Conservation (phyloP, 2,329 filamentous ascomycete species). For the Fusarium pseudonygamai region DNA sequence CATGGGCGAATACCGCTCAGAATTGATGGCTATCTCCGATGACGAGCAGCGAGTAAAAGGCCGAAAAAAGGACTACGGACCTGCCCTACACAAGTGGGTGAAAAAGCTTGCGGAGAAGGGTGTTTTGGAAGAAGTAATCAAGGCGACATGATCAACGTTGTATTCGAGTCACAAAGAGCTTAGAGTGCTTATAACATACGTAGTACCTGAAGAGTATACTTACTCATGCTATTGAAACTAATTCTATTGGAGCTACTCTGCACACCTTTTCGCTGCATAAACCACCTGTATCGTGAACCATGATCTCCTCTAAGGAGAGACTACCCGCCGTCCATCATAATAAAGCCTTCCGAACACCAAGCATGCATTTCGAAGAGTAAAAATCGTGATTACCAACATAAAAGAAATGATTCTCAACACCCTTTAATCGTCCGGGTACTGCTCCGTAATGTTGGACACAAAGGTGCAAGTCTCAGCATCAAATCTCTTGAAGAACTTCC, state of each 20-base stretch:
- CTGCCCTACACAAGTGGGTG: slow-evolving; percentile 75
- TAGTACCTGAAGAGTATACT: background rate
- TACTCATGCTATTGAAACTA: slow-evolving; percentile 4
- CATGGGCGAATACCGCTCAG: slow-evolving; percentile 58
- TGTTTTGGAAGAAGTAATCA: slow-evolving; percentile 59
- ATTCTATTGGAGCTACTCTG: background rate
- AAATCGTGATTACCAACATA: background rate
- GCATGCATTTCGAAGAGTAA: slow-evolving; percentile 3
- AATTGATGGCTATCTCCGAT: slow-evolving; percentile 55
- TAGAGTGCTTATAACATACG: background rate
- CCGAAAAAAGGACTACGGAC: slow-evolving; percentile 73
- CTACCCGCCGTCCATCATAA: background rate
- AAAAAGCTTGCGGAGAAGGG: slow-evolving; percentile 74
- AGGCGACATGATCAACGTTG: slow-evolving; percentile 24
- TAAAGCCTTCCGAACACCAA: background rate
- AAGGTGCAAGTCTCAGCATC: slow-evolving; percentile 74
- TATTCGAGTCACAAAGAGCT: background rate
- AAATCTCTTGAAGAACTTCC: slow-evolving; percentile 89
- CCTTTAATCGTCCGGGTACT: slow-evolving; percentile 83
- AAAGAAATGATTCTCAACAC: background rate
- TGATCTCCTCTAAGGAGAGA: background rate
- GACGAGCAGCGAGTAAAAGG: slow-evolving; percentile 63
- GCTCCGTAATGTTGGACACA: slow-evolving; percentile 81
- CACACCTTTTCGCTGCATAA: background rate
- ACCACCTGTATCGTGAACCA: background rate